Percentiles rank a stretch among this genome's conserved stretches.
Conservation (phyloP, 1,139 yeast species). For the Diutina scorzettiae region DNA sequence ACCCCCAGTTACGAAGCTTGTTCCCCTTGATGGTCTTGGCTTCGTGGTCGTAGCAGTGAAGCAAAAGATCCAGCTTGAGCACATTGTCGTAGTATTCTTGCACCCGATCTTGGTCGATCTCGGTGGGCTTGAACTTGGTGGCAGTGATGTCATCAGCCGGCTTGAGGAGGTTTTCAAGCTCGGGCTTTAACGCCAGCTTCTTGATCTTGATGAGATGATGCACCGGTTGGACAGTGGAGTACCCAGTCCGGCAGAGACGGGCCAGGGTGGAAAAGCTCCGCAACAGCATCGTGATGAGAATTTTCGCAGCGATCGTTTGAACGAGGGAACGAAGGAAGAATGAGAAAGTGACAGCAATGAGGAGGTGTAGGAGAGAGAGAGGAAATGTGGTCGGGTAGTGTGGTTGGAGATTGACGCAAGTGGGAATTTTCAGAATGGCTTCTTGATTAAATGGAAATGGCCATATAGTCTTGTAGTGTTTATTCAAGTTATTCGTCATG, state of each 20-base stretch:
- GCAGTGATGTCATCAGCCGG: slow-evolving; percentile 65
- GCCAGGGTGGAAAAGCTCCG: slow-evolving; percentile 25
- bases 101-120: slow-evolving; percentile 71
- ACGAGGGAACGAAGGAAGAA: too few species aligned
- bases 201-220: slow-evolving; percentile 76
- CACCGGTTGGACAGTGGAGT: slow-evolving; percentile 77
- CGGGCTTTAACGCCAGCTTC: slow-evolving; percentile 59
- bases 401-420: too few species aligned
- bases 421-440: too few species aligned
- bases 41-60: slow-evolving; percentile 66
- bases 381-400: too few species aligned
- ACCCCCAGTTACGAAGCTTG: slow-evolving; percentile 78
- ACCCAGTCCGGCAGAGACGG: slow-evolving; percentile 45
- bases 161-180: slow-evolving; percentile 52
- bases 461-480: too few species aligned
- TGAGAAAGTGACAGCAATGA: too few species aligned
- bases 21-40: slow-evolving; percentile 44
- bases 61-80: slow-evolving; percentile 61
- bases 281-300: slow-evolving; percentile 5
- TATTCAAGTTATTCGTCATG: too few species aligned
- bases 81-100: slow-evolving; percentile 65
- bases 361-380: too few species aligned
- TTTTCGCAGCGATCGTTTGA: too few species aligned
- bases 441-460: too few species aligned
- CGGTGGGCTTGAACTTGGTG: slow-evolving; percentile 63